phyloP scores from a whole-genome alignment of 352 stramenopile genomes.

The Salisapilia sapeloensis region DNA sequence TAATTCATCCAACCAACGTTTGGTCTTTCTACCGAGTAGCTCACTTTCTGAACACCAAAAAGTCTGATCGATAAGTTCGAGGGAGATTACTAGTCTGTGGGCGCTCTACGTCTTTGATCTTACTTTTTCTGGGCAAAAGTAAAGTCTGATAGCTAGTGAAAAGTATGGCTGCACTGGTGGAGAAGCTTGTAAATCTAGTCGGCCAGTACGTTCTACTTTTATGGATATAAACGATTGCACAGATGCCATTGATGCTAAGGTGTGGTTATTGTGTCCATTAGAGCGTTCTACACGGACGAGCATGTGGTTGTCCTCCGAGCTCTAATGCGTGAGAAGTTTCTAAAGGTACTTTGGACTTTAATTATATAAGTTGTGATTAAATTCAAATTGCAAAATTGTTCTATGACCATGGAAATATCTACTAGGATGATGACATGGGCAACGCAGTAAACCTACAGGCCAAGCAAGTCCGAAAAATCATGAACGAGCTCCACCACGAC shows the following conservation, averaged over 20 bases:
- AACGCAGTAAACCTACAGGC: constrained; percentile 79
- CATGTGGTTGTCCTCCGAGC: constrained; percentile 75
- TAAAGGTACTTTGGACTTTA: constrained; percentile 51
- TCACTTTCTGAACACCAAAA: too few species aligned
- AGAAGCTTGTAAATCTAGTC: constrained; percentile 77
- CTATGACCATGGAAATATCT: too few species aligned
- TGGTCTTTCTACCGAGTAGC: too few species aligned
- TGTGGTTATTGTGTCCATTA: constrained; percentile 6
- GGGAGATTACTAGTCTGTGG: too few species aligned
- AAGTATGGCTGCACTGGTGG: constrained; percentile 60
- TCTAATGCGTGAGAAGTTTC: constrained; percentile 74
- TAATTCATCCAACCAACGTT: too few species aligned
- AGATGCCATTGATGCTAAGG: neutral
- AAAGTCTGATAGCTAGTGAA: too few species aligned
- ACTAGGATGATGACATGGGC: constrained; percentile 76
- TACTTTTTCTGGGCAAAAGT: too few species aligned
- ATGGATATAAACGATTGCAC: neutral
- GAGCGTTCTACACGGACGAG: constrained; percentile 80
- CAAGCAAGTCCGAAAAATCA: constrained; percentile 78
- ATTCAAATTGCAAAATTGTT: too few species aligned
- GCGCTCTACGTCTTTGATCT: too few species aligned
- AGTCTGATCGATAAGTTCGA: too few species aligned
- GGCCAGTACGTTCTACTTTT: constrained; percentile 24
- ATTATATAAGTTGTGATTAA: too few species aligned
- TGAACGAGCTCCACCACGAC: constrained; percentile 77